A percentile compares a stretch with the other conserved stretches of the same genome.
phyloP scores from a whole-genome alignment of 306 rosid genomes.

The Albizia julibrissin region DNA sequence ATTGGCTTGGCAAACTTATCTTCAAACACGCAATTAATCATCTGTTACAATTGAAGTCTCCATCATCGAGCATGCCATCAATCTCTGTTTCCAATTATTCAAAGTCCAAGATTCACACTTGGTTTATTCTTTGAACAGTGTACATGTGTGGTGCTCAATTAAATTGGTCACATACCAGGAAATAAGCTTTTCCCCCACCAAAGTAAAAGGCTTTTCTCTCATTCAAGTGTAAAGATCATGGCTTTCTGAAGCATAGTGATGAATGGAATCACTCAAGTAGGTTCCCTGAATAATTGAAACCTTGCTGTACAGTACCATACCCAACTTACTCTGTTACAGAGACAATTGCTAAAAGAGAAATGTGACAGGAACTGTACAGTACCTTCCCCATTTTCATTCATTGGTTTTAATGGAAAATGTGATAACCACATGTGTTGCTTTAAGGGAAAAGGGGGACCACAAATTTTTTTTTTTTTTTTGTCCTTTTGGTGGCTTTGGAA shows the following conservation, averaged over 20 bases:
- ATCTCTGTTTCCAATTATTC: conserved; percentile 12
- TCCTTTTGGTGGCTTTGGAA: conserved; percentile 46
- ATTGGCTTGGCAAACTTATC: not conserved
- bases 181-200: conserved; percentile 25
- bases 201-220: conserved; percentile 29
- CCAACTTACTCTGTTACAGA: conserved; percentile 46
- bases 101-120: not conserved
- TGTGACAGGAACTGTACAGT: conserved; percentile 44
- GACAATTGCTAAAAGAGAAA: conserved; percentile 48
- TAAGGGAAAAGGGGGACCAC: conserved; percentile 48
- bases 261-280: conserved; percentile 37
- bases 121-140: conserved; percentile 2
- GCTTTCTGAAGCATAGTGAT: conserved; percentile 34
- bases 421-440: conserved; percentile 44
- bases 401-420: conserved; percentile 39
- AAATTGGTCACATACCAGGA: conserved; percentile 23
- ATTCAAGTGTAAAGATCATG: conserved; percentile 31
- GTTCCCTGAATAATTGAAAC: conserved; percentile 40
- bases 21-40: not conserved
- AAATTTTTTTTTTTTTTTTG: conserved; percentile 22
- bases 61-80: not conserved
- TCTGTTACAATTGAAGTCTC: not conserved
- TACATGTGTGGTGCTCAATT: not conserved
- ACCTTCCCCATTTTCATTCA: conserved; percentile 36
- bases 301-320: conserved; percentile 21